Conservation (phyloP, 805 yeast genomes). For the Metschnikowia colocasiae region DNA sequence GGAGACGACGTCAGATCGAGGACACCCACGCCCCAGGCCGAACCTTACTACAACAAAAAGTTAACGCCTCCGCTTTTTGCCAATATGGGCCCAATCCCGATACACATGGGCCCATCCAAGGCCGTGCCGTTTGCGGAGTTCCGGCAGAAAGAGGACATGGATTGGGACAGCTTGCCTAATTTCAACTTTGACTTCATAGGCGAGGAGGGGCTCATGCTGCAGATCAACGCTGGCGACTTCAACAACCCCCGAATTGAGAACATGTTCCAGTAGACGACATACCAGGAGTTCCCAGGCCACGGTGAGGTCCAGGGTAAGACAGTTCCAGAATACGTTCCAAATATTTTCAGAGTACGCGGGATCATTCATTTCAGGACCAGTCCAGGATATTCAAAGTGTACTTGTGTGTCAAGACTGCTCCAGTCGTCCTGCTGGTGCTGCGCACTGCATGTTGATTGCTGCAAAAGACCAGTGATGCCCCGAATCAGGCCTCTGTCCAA, state of each 20-base stretch:
- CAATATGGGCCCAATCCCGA: conserved; percentile 3
- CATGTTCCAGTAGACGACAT: conserved; percentile 19
- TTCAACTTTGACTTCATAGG: conserved; percentile 32
- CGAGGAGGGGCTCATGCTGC: conserved; percentile 25
- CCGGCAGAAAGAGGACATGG: conserved; percentile 9
- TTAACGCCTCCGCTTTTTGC: conserved; percentile 12
- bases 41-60: conserved; percentile 4
- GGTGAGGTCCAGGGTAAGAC: too few relatives aligned
- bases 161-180: conserved; percentile 22
- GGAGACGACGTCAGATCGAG: background rate
- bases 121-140: background rate
- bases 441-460: conserved; percentile 2
- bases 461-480: background rate
- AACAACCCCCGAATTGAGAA: conserved; percentile 20
- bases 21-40: background rate
- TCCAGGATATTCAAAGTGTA: too few relatives aligned
- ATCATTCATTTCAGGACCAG: too few relatives aligned
- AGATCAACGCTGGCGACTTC: conserved; percentile 19
- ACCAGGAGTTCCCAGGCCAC: too few relatives aligned
- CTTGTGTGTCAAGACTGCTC: too few relatives aligned
- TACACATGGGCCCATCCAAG: background rate
- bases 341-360: too few relatives aligned
- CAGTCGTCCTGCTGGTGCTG: too few relatives aligned
- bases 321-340: too few relatives aligned
- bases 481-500: too few relatives aligned